Percentiles rank a stretch among this genome's conserved stretches.
Evolutionary conservation across 108 stramenopile genomes (phyloP).

Genomic region (Skeletonema tropicum): DNA sequence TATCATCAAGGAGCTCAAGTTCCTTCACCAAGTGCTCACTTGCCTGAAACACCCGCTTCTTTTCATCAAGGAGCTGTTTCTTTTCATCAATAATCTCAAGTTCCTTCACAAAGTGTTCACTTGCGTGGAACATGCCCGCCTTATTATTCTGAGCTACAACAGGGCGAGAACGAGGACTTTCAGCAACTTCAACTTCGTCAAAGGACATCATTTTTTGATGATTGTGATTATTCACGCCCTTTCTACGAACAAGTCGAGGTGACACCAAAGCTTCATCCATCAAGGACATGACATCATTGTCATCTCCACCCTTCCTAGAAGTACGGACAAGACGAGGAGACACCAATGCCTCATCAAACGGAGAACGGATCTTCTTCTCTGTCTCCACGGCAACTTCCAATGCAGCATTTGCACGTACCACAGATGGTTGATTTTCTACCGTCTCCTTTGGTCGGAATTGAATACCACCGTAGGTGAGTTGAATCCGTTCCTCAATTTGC

Average conservation of each 20-base stretch:
- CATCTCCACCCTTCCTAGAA: neutral
- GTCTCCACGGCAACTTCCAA: neutral
- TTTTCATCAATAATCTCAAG: too few species aligned
- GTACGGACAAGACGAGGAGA: slow-evolving; percentile 1
- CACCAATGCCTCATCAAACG: neutral
- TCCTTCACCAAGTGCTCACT: too few species aligned
- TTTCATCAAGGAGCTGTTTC: neutral
- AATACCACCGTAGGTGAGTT: neutral
- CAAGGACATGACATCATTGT: neutral
- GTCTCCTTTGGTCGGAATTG: neutral
- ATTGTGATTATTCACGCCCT: neutral
- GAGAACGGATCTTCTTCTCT: neutral
- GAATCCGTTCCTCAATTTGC: slow-evolving; percentile 2
- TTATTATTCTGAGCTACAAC: neutral
- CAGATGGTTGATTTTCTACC: neutral
- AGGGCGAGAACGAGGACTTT: neutral
- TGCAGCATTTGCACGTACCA: neutral
- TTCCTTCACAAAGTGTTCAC: too few species aligned
- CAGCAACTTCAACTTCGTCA: neutral
- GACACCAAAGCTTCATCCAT: neutral
- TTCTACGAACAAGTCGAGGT: neutral
- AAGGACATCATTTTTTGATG: neutral
- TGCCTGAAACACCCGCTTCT: neutral
- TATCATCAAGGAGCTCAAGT: too few species aligned
- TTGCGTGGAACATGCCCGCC: neutral